Conservation (phyloP, 257 asterid species). For the Cruciata laevipes region DNA sequence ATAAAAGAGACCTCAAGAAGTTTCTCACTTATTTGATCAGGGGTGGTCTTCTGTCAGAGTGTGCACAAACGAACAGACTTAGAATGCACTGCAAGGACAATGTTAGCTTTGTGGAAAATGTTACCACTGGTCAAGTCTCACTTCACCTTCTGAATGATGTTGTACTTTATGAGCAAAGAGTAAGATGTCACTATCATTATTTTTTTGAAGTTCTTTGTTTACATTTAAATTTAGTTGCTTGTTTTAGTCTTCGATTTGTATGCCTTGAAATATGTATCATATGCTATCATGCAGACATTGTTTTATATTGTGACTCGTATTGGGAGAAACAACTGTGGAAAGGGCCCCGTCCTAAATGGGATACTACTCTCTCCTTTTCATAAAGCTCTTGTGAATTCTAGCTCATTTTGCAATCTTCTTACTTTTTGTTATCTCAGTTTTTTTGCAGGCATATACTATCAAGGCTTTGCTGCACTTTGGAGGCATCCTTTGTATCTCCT, state of each 20-base stretch:
- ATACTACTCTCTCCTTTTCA: neutral
- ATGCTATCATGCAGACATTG: neutral
- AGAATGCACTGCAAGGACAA: slow-evolving; percentile 20
- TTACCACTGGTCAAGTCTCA: slow-evolving; percentile 44
- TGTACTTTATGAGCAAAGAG: slow-evolving; percentile 61
- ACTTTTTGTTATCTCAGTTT: slow-evolving; percentile 53
- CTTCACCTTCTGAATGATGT: slow-evolving; percentile 59
- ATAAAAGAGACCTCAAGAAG: slow-evolving; percentile 58
- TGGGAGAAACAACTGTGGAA: neutral
- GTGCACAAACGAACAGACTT: slow-evolving; percentile 19
- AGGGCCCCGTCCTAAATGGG: neutral
- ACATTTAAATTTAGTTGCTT: neutral
- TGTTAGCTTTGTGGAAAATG: slow-evolving; percentile 33
- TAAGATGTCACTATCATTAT: slow-evolving; percentile 31
- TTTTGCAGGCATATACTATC: slow-evolving; percentile 76
- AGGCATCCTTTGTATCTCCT: slow-evolving; percentile 51
- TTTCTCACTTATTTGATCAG: slow-evolving; percentile 45
- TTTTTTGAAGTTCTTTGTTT: neutral
- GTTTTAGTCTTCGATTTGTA: neutral
- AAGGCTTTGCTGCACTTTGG: slow-evolving; percentile 50
- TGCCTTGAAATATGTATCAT: neutral
- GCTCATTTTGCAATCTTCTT: slow-evolving; percentile 20
- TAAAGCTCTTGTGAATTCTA: slow-evolving; percentile 1
- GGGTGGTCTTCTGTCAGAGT: slow-evolving; percentile 36
- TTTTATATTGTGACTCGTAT: neutral